phyloP scores from a whole-genome alignment of 495 filamentous ascomycete genomes.

The Sordaria brevicollis region DNA sequence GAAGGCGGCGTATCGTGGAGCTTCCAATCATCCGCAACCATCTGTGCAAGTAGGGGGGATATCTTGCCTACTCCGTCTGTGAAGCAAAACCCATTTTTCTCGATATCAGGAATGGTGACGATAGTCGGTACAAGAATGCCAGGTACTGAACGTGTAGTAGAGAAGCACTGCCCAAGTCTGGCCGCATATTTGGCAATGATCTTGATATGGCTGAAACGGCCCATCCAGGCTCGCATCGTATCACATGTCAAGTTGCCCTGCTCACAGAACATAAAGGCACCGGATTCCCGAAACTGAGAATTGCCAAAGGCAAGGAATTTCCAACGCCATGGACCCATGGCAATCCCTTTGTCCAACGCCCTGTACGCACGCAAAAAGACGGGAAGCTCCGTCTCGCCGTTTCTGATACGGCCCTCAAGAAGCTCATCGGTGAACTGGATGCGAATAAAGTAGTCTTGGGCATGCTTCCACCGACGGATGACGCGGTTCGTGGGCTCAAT shows the following conservation, averaged over 20 bases:
- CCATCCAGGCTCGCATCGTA: conserved; percentile 86
- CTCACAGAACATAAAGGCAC: conserved; percentile 72
- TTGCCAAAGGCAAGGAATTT: conserved; percentile 93
- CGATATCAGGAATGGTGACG: conserved; percentile 51
- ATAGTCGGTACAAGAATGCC: conserved; percentile 31
- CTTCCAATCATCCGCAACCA: conserved; percentile 57
- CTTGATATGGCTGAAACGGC: conserved; percentile 65
- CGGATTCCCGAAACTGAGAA: conserved; percentile 87
- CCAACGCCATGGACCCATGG: conserved; percentile 69
- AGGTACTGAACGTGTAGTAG: conserved; percentile 67
- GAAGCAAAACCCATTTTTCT: conserved; percentile 57
- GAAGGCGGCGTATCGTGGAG: conserved; percentile 51
- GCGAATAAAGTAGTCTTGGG: conserved; percentile 77
- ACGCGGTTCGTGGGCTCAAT: conserved; percentile 86
- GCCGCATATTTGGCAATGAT: conserved; percentile 79
- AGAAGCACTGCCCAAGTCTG: conserved; percentile 88
- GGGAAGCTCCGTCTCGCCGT: conserved; percentile 45
- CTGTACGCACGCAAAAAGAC: conserved; percentile 65
- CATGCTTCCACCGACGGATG: conserved; percentile 55
- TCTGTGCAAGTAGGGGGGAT: conserved; percentile 60
- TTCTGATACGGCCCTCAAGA: conserved; percentile 32
- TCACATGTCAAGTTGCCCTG: conserved; percentile 49
- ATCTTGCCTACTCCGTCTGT: conserved; percentile 95
- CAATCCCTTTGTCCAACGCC: conserved; percentile 67
- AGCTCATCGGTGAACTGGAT: conserved; percentile 84